Base-by-base conservation (phyloP, 1,284 basidiomycete species). In the Apiotrichum mycotoxinovorans region DNA sequence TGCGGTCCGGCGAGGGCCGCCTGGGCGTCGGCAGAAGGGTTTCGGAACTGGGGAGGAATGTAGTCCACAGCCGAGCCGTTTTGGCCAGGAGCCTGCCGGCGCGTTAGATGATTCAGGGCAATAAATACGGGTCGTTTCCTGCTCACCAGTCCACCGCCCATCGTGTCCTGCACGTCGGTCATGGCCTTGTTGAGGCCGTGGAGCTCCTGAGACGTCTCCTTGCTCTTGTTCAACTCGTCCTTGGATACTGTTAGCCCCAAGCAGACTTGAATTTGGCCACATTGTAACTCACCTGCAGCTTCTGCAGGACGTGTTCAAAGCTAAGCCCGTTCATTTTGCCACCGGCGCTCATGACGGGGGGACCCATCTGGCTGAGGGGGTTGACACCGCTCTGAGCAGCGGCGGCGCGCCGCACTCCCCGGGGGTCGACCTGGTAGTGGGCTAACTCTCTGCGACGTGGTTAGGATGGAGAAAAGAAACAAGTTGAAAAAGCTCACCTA, bases 151-250 rank as follows among this genome's bases (percentile, higher is more conserved):
- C 85, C 83, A 5, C 94, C 94, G 34, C 89, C 89, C 3, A 99
- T 81, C 0, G 91, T 93, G 66, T 96, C 92, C 61, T 93, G 88
- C 46, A 98, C 91, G 37, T 97, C 92, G 46, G 81, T 85, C 83
- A 98, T 91, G 1, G 88, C 83, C n/a, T 83, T 83, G 22, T 85
- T 87, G 40, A 98, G 79, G 0, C 83, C 83, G 66, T 87, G 85
- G 5, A 99, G 81, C 72, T 98, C 94, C 1, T 85, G 82, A n/a
- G 91, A 89, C 0, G 92, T 95, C 70, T 98, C 93, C 20, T 91
- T 85, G 70, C 91, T 94, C 79, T 94, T 95, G 76, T 89, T 87
- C 35, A 98, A 83, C 72, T 98, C 94, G 64, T 85, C 87, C 78
- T 98, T 87, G 89, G 25, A 9, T 15, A n/a, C 12, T 15, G 0